Conservation (phyloP, 179 eudicot species). For the Dionaea muscipula region DNA sequence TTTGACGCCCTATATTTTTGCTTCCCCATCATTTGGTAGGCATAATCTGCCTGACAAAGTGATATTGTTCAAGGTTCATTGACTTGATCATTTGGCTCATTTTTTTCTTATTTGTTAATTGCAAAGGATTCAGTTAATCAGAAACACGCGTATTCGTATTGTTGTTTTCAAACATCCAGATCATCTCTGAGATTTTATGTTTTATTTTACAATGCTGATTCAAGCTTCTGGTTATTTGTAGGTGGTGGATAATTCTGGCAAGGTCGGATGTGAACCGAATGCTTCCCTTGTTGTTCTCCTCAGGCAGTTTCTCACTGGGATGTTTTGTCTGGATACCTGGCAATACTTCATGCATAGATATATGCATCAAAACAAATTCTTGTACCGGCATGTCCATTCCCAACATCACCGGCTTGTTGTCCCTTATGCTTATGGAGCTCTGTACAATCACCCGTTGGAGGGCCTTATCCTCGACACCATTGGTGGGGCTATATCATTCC, state of each 20-base stretch:
- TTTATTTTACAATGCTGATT: neutral
- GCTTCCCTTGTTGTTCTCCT: slow-evolving; percentile 25
- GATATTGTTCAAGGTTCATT: no score
- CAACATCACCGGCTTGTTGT: slow-evolving; percentile 71
- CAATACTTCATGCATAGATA: slow-evolving; percentile 80
- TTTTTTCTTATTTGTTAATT: no score
- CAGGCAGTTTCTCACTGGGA: slow-evolving; percentile 42
- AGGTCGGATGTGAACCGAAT: slow-evolving; percentile 8
- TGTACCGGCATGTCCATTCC: slow-evolving; percentile 72
- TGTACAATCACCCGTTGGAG: slow-evolving; percentile 71
- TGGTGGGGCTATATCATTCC: slow-evolving; percentile 71
- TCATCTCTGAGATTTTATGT: neutral
- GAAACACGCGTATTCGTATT: no score
- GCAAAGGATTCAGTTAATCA: no score
- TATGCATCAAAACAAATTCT: slow-evolving; percentile 77
- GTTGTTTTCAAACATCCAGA: no score
- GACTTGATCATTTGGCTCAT: no score
- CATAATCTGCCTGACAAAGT: no score
- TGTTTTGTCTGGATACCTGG: slow-evolving; percentile 73
- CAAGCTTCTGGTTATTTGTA: slow-evolving; percentile 7
- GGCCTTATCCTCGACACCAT: slow-evolving; percentile 64
- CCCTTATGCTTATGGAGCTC: slow-evolving; percentile 83
- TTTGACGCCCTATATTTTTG: no score
- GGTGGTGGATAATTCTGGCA: slow-evolving; percentile 27
- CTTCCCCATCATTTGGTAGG: no score